These are phyloP conservation scores for Phytophthora podocarpi DNA, from an alignment of 352 stramenopile species.

Conservation along the genomic window DNA sequence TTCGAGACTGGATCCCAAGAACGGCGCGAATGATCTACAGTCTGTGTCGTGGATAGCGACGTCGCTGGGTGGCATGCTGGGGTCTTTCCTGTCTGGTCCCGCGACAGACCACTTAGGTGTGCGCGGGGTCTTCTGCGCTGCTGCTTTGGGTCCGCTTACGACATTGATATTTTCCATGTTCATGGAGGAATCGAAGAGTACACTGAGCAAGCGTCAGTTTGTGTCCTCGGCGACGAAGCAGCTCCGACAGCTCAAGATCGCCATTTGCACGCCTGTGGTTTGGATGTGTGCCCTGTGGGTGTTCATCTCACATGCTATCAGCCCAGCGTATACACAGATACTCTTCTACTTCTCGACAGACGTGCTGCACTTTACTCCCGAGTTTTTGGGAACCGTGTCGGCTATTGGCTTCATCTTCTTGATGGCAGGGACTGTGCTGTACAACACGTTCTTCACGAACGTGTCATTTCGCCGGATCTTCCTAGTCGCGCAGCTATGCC, in stretches of 20 bases:
- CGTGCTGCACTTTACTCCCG: constrained; percentile 93
- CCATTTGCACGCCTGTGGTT: constrained; percentile 88
- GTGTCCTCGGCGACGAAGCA: constrained; percentile 57
- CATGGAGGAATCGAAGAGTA: constrained; percentile 85
- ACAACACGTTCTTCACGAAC: constrained; percentile 89
- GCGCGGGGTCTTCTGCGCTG: constrained; percentile 92
- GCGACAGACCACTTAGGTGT: constrained; percentile 90
- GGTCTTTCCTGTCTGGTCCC: constrained; percentile 92
- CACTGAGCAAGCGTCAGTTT: constrained; percentile 51
- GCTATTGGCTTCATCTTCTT: constrained; percentile 83
- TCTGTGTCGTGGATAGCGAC: constrained; percentile 95
- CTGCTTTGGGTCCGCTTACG: constrained; percentile 88
- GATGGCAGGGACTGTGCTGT: constrained; percentile 79
- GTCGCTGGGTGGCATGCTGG: constrained; percentile 92
- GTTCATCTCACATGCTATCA: constrained; percentile 93
- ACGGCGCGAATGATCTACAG: constrained; percentile 93
- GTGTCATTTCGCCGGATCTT: constrained; percentile 94
- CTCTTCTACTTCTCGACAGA: constrained; percentile 97
- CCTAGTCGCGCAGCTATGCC: constrained; percentile 80
- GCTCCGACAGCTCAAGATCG: constrained; percentile 68
- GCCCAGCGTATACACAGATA: constrained; percentile 93
- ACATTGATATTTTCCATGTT: constrained; percentile 89
- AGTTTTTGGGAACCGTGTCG: constrained; percentile 93
- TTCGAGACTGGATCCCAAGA: constrained; percentile 78
- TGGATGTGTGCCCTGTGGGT: constrained; percentile 96